Conservation (phyloP, 148 eudicot species). For the Silene uniflora region DNA sequence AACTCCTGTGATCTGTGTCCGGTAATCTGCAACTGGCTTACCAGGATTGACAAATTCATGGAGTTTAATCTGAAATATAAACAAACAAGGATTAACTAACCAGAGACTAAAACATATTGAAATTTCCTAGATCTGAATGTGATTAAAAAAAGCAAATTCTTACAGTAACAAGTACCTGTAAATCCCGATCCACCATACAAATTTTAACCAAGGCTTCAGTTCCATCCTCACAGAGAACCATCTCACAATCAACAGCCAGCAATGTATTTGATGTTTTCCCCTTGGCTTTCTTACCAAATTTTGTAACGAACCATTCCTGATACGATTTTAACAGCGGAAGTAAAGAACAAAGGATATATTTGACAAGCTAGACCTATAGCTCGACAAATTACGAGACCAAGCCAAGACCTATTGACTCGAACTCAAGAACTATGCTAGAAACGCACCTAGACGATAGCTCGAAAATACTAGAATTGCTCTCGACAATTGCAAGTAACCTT, state of each 20-base stretch:
- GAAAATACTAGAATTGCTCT: too few relatives aligned
- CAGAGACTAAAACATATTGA: constrained; percentile 1
- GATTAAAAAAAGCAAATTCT: not conserved
- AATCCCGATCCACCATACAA: constrained; percentile 69
- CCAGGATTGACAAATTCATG: constrained; percentile 78
- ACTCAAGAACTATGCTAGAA: too few relatives aligned
- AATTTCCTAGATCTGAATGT: not conserved
- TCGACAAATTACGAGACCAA: too few relatives aligned
- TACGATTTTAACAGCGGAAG: too few relatives aligned
- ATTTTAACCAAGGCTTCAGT: constrained; percentile 88
- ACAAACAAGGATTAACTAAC: constrained; percentile 6
- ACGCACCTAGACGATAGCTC: too few relatives aligned
- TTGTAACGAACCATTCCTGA: constrained; percentile 80
- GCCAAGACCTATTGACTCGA: too few relatives aligned
- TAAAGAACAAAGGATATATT: too few relatives aligned
- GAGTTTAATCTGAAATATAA: constrained; percentile 59
- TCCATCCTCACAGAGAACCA: constrained; percentile 97
- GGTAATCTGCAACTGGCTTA: constrained; percentile 75
- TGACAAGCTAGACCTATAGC: too few relatives aligned
- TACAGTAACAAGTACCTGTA: constrained; percentile 43
- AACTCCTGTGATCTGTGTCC: constrained; percentile 79
- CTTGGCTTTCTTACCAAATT: constrained; percentile 49
- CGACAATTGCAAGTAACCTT: too few relatives aligned
- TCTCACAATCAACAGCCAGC: constrained; percentile 96
- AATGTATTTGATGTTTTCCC: constrained; percentile 35